Evolutionary conservation across 2,329 filamentous ascomycete genomes (phyloP).

Genomic region (Aspergillus novoparasiticus): DNA sequence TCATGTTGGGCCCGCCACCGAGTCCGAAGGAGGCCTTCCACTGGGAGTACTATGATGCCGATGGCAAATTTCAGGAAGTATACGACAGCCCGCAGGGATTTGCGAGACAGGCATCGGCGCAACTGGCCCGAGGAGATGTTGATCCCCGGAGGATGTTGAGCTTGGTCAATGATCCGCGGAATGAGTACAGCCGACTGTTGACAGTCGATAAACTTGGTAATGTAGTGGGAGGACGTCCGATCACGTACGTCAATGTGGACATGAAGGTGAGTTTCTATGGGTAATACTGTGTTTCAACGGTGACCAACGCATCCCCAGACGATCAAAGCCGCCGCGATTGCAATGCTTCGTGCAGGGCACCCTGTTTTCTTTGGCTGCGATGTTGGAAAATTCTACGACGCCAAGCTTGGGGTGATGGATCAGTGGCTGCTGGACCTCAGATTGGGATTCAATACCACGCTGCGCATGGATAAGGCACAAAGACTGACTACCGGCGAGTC

Average conservation of each 20-base stretch:
- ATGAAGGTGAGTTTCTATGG: constrained; percentile 49
- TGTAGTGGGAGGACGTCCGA: constrained; percentile 71
- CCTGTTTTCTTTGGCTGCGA: constrained; percentile 90
- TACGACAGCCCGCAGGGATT: constrained; percentile 70
- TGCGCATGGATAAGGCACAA: constrained; percentile 75
- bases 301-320: constrained; percentile 33
- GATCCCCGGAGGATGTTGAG: constrained; percentile 60
- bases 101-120: constrained; percentile 59
- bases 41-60: constrained; percentile 77
- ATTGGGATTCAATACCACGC: constrained; percentile 76
- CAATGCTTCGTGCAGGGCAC: constrained; percentile 75
- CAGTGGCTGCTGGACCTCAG: constrained; percentile 74
- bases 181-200: constrained; percentile 70
- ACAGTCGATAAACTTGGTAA: constrained; percentile 81
- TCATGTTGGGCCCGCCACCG: constrained; percentile 80
- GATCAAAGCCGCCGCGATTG: constrained; percentile 73
- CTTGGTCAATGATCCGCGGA: constrained; percentile 82
- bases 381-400: constrained; percentile 79
- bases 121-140: constrained; percentile 34
- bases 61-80: constrained; percentile 65
- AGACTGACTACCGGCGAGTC: constrained; percentile 73
- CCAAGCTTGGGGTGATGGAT: constrained; percentile 74
- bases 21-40: constrained; percentile 68
- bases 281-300: background rate
- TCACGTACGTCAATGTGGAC: constrained; percentile 82